Evolutionary conservation across 352 stramenopile species (phyloP).

Genomic region (Globisporangium camurandrum): DNA sequence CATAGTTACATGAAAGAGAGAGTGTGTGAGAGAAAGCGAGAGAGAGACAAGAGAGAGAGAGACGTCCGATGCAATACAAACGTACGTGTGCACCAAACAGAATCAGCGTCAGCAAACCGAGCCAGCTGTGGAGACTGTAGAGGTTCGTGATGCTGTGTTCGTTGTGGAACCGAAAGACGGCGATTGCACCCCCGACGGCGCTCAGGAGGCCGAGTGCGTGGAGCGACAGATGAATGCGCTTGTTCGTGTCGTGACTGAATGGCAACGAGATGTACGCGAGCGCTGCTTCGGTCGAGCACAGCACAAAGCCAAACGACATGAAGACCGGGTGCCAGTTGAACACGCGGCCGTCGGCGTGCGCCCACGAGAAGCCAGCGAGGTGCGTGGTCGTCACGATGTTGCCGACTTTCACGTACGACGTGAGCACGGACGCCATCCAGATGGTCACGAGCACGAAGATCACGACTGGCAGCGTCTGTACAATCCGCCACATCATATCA

Average conservation of each 20-base stretch:
- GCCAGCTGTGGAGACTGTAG: slow-evolving; percentile 84
- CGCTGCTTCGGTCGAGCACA: slow-evolving; percentile 63
- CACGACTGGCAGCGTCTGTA: slow-evolving; percentile 41
- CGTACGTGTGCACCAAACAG: slow-evolving; percentile 42
- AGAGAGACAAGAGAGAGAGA: background rate
- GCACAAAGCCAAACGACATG: slow-evolving; percentile 80
- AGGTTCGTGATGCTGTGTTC: slow-evolving; percentile 81
- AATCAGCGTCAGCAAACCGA: slow-evolving; percentile 61
- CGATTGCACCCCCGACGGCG: slow-evolving; percentile 45
- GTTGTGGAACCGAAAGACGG: slow-evolving; percentile 85
- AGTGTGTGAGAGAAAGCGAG: background rate
- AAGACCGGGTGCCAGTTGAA: slow-evolving; percentile 87
- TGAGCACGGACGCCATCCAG: slow-evolving; percentile 71
- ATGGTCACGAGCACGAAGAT: slow-evolving; percentile 57
- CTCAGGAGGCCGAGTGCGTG: slow-evolving; percentile 59
- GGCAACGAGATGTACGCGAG: slow-evolving; percentile 63
- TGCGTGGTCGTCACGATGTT: slow-evolving; percentile 31
- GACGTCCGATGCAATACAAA: background rate
- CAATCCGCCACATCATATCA: background rate
- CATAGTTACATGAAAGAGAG: slow-evolving; percentile 3
- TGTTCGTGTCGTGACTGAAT: slow-evolving; percentile 61
- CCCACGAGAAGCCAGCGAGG: slow-evolving; percentile 69
- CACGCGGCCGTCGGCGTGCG: slow-evolving; percentile 41
- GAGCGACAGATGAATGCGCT: slow-evolving; percentile 68
- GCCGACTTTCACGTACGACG: slow-evolving; percentile 37